A percentile compares a stretch with the other conserved stretches of the same genome.
Conservation (phyloP, 1,284 basidiomycete genomes). For the Polyporus tsugae region DNA sequence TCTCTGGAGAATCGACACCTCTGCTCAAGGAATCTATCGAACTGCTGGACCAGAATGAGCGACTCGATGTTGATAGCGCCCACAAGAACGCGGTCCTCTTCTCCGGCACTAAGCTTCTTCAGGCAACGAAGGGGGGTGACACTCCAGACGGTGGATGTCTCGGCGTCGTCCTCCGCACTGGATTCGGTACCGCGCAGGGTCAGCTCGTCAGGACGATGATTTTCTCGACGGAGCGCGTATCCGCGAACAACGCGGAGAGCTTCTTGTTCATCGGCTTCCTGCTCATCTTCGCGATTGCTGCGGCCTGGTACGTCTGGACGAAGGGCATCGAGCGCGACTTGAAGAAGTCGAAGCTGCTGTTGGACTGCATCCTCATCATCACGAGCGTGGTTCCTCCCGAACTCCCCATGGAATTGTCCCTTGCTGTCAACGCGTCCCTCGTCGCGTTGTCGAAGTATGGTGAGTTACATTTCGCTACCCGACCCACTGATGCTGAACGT, state of each 20-base stretch:
- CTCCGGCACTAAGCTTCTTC: slow-evolving; percentile 94
- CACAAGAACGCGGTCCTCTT: slow-evolving; percentile 93
- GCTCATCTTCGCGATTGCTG: slow-evolving; percentile 94
- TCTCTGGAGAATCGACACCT: slow-evolving; percentile 96
- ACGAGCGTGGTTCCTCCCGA: slow-evolving; percentile 97
- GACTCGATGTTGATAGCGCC: slow-evolving; percentile 82
- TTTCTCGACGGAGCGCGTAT: slow-evolving; percentile 94
- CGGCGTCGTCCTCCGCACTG: slow-evolving; percentile 92
- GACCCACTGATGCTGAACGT: neutral
- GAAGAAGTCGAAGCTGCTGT: slow-evolving; percentile 91
- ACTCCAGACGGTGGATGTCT: slow-evolving; percentile 92
- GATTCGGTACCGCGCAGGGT: slow-evolving; percentile 95
- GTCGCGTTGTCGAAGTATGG: slow-evolving; percentile 94
- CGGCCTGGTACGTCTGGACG: slow-evolving; percentile 95
- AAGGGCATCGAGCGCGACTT: slow-evolving; percentile 91
- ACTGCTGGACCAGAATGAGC: slow-evolving; percentile 79
- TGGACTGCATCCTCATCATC: slow-evolving; percentile 94
- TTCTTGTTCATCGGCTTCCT: slow-evolving; percentile 98
- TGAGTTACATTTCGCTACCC: slow-evolving; percentile 43
- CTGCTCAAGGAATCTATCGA: slow-evolving; percentile 93
- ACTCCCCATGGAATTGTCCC: slow-evolving; percentile 93
- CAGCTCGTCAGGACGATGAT: slow-evolving; percentile 98
- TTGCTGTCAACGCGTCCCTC: slow-evolving; percentile 93
- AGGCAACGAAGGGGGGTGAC: slow-evolving; percentile 71
- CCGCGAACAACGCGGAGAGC: slow-evolving; percentile 92